Percentiles rank a stretch among this genome's conserved stretches.
These are phyloP conservation scores for Aspergillus olivimuriae DNA, from an alignment of 495 filamentous ascomycete species.

Conservation along the genomic window DNA sequence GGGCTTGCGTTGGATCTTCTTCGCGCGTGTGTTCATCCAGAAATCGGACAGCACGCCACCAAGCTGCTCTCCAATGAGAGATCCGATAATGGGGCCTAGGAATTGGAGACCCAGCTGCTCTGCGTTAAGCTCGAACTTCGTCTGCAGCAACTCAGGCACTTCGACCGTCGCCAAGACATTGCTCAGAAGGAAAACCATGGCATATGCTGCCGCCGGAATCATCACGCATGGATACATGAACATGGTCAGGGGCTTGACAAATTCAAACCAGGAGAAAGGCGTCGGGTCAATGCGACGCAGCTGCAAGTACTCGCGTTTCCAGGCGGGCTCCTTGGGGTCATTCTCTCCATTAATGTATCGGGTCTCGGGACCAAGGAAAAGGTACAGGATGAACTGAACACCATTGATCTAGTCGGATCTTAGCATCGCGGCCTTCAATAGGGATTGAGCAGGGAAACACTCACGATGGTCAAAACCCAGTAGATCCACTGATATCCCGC, in stretches of 20 bases:
- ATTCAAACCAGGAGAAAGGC: slow-evolving; percentile 41
- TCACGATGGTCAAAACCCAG: slow-evolving; percentile 39
- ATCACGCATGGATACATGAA: slow-evolving; percentile 32
- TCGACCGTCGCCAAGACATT: slow-evolving; percentile 45
- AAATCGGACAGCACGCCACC: slow-evolving; percentile 41
- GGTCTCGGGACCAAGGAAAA: slow-evolving; percentile 52
- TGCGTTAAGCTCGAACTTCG: slow-evolving; percentile 45
- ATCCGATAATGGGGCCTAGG: slow-evolving; percentile 45
- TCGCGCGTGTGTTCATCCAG: slow-evolving; percentile 36
- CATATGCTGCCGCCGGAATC: slow-evolving; percentile 44
- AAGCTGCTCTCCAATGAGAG: slow-evolving; percentile 49
- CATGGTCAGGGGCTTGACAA: slow-evolving; percentile 40
- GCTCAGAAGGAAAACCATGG: slow-evolving; percentile 47
- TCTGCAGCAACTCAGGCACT: slow-evolving; percentile 43
- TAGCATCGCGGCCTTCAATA: too few relatives aligned
- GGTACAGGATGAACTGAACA: slow-evolving; percentile 45
- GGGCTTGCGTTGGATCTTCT: slow-evolving; percentile 21
- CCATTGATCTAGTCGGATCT: slow-evolving; percentile 37
- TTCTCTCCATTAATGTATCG: slow-evolving; percentile 34
- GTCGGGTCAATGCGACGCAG: slow-evolving; percentile 43
- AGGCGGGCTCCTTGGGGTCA: slow-evolving; percentile 16
- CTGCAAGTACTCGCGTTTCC: slow-evolving; percentile 35
- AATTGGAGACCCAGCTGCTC: slow-evolving; percentile 51
- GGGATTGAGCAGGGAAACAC: slow-evolving; percentile 2
- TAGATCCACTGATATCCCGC: slow-evolving; percentile 40